phyloP scores from a whole-genome alignment of 345 rosid species.

The Psidium guajava region DNA sequence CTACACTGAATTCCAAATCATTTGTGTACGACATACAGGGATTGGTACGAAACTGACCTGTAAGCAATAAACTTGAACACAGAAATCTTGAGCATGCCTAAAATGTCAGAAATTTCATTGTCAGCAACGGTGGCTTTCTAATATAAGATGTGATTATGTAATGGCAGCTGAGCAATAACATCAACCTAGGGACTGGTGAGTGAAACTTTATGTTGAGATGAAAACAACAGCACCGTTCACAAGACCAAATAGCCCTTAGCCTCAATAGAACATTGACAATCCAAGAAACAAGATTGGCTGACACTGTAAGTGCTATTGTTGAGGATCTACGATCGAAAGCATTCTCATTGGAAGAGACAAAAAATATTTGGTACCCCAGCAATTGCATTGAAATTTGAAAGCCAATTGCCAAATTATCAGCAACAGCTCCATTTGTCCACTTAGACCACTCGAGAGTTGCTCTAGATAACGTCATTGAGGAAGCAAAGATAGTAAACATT shows the following conservation, averaged over 20 bases:
- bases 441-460: not conserved
- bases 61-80: not conserved
- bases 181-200: not conserved
- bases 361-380: not conserved
- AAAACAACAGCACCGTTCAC: not conserved
- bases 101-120: not conserved
- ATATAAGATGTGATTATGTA: not conserved
- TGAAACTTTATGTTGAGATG: not conserved
- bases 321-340: not conserved
- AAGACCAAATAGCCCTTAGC: not conserved
- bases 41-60: not conserved
- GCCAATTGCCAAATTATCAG: not conserved
- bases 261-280: not conserved
- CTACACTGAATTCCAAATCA: not conserved
- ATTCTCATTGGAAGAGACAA: not conserved
- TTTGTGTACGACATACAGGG: not conserved
- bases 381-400: not conserved
- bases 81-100: not conserved
- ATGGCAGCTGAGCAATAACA: not conserved
- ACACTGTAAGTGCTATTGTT: not conserved
- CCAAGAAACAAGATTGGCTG: not conserved
- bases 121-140: not conserved
- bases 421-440: not conserved
- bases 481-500: not conserved
- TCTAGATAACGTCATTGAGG: not conserved